Base-by-base conservation (phyloP, 2,329 filamentous ascomycete genomes). In the Clonostachys rosea region DNA sequence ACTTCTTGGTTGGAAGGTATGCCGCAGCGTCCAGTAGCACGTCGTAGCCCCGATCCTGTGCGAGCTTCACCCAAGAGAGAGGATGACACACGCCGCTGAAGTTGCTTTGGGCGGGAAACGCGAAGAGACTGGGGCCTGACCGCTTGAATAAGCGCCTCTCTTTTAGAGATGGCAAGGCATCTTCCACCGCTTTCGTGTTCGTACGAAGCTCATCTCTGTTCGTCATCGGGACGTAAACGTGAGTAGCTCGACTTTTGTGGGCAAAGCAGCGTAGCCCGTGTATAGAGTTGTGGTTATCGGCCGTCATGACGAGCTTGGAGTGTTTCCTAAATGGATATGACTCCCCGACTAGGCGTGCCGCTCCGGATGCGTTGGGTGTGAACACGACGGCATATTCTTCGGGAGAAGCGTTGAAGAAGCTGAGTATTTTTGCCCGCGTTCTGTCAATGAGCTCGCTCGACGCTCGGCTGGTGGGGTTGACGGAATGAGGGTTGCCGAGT, bases 51-150 rank as follows among this genome's bases (percentile, higher is more conserved):
- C 54, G 53, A 5, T 53, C 45, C 50, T 71, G 68, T 3, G 67
- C 68, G 14, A 59, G 47, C 2, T 44, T 39, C 1, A 69, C 52
- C 66, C 66, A 70, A 0, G 54, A 53, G 1, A 73, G 57, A 13
- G 69, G 66, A 41, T 73, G 69, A 0, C 64, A 64, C 4, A 70
- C 68, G 34, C 70, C 70, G 43, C 58, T 66, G 47, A 73, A 72
- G 52, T 74, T 74, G 50, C 66, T 70, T 53, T 74, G 71, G 0
- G 69, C 71, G 5, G 70, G 71, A 53, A 70, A 74, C 5, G 69
- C 70, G 49, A 74, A 71, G 16, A 74, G 57, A 30, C 36, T 39
- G 14, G 11, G 33, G 10, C 12, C 34, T 18, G 16, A n/a, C 7
- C 34, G n/a, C 16, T 24, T 24, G 11, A 24, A 40, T 7, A 45